These are phyloP conservation scores for Saturnispora saitoi DNA, from an alignment of 805 yeast genomes.

Conservation along the genomic window DNA sequence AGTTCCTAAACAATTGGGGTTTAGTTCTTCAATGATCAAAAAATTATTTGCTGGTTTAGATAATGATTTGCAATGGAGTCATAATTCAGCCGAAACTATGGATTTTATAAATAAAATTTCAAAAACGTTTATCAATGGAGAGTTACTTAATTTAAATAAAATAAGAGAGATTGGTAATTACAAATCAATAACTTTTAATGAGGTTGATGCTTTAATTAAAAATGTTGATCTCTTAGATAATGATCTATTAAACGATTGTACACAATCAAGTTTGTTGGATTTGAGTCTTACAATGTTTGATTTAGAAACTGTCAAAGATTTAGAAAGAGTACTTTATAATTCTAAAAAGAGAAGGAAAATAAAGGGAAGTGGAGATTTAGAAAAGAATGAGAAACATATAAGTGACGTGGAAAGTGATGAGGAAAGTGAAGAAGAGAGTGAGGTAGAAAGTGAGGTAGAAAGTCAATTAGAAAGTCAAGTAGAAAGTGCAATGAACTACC, in stretches of 20 bases:
- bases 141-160: neutral
- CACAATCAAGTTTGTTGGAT: slow-evolving; percentile 10
- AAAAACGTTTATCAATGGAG: slow-evolving; percentile 1
- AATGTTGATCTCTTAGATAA: neutral
- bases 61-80: neutral
- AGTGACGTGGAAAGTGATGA: slow-evolving; percentile 4
- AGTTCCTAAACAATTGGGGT: neutral
- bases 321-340: slow-evolving; percentile 8
- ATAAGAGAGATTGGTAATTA: neutral
- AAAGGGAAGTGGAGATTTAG: neutral
- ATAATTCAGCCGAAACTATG: neutral
- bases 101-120: neutral
- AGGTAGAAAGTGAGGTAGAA: slow-evolving; percentile 1
- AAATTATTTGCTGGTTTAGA: slow-evolving; percentile 1
- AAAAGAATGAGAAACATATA: neutral
- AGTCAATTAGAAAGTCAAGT: slow-evolving; percentile 6
- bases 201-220: neutral
- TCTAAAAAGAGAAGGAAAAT: neutral
- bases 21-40: slow-evolving; percentile 1
- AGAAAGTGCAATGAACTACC: neutral
- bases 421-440: neutral
- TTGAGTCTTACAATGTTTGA: slow-evolving; percentile 12
- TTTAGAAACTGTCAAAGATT: slow-evolving; percentile 10
- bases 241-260: slow-evolving; percentile 17
- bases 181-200: neutral